Evolutionary conservation across 106 monocot genomes (phyloP), one percentile per base, ranked within the genome.

Genomic region (Dendrobium catenatum): DNA sequence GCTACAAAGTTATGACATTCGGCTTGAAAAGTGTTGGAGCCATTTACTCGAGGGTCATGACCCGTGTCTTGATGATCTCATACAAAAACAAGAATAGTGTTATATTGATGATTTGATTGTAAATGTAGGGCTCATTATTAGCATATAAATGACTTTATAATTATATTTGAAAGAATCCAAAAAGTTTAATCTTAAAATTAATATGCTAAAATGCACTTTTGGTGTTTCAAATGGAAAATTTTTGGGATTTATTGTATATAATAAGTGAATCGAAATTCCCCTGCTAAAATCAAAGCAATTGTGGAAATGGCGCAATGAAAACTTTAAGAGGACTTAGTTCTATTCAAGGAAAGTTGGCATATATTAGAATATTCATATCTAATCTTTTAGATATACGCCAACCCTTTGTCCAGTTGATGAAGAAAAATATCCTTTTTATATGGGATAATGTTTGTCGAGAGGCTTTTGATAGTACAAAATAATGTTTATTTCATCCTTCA

Each of bases 201-300:
- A 56, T 19, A 0, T 11, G 13, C 56, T 56, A 56, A 56, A 56
- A 56, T 19, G 19, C 13, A 11, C 56, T 27, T 84, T 84, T 1
- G 42, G 47, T 7, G 48, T 84, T 0, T 64, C 26, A 18, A 43
- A 33, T 16, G 58, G 19, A 0, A 80, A 75, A 5, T 84, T 84
- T 40, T 26, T 84, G 0, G 64, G 75, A 0, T 76, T 76, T 6
- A 24, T 84, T 18, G 58, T 84, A 0, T 3, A 29, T 3, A 16
- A 80, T 17, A 41, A 75, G 9, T 73, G 51, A 0, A 76, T 84
- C 8, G 20, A 84, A 31, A 76, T 84, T 2, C 64, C 26, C 43
- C 37, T 37, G 3, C 37, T 37, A 37, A 37, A 37, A 37, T 37
- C 37, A 37, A 37, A 37, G 37, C 37, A 4, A 76, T 77, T 19